Evolutionary conservation across 2,329 filamentous ascomycete species (phyloP), one percentile per base, ranked within the genome.

Genomic region (Fusarium virguliforme): DNA sequence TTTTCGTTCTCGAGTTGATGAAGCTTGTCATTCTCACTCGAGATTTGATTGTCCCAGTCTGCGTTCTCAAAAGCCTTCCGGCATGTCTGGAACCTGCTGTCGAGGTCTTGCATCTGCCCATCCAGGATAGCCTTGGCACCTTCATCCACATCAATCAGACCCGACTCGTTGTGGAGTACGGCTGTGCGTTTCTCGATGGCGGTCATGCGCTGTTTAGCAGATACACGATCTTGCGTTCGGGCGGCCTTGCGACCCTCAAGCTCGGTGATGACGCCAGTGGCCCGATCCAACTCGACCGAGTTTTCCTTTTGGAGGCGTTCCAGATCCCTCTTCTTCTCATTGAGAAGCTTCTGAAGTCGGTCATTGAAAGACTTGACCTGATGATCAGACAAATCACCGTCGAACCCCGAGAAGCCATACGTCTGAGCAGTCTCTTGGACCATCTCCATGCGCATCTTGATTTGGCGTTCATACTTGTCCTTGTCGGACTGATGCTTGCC

Each of bases 401-500:
- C 94, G 76, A 92, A 97, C 0, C 95, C 95, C 35, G 94, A 91
- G 68, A 99, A 93, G 64, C 89, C 90, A 79, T 97, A 93, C 28
- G 86, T 86, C 50, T 89, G 86, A 15, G 95, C 94, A 38, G 93
- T 90, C 63, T 95, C 91, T 70, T 91, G 94, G 61, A 98, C 90
- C 79, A 97, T 87, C 9, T 88, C 86, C 75, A 91, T 87, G 40
- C 95, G 92, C 48, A 88, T 85, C 73, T 89, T 85, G 4, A 97
- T 79, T 71, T 98, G 93, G 4, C 92, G 89, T 77, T 98, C 94
- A 77, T 96, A 94, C 75, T 92, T 93, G 68, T 93, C 91, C 82
- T 95, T 94, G 77, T 97, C 92, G 3, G 95, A 95, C 79, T 96
- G 89, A 73, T 92, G 90, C 72, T 91, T 93, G 46, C 95, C 95